Conservation (phyloP, 2,329 filamentous ascomycete species). For the Nannizzia gypsea region DNA sequence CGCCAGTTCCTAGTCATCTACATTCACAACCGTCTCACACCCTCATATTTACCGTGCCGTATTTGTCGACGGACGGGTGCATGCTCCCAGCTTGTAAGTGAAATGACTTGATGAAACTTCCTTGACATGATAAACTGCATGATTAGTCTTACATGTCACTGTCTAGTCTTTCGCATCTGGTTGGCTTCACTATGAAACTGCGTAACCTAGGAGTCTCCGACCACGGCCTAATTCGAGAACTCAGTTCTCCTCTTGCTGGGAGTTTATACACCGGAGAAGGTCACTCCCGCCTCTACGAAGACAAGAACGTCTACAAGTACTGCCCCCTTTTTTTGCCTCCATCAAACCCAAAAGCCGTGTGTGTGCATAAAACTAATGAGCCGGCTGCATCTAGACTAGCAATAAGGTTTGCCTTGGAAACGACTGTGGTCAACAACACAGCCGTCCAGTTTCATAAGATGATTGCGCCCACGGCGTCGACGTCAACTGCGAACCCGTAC, state of each 20-base stretch:
- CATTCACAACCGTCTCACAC: conserved; percentile 74
- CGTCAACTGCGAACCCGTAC: conserved; percentile 59
- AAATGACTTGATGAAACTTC: neutral
- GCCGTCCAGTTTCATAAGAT: conserved; percentile 43
- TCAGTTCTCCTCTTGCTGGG: conserved; percentile 77
- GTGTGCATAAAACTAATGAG: neutral
- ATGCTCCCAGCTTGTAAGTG: conserved; percentile 73
- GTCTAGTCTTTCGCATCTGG: conserved; percentile 63
- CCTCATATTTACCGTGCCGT: conserved; percentile 93
- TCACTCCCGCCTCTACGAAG: conserved; percentile 86
- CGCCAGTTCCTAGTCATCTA: conserved; percentile 49
- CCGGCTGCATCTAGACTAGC: conserved; percentile 42
- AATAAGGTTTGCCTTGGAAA: conserved; percentile 62
- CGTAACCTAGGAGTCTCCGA: conserved; percentile 88
- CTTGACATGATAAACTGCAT: neutral
- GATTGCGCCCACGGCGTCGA: conserved; percentile 16
- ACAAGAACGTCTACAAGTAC: conserved; percentile 69
- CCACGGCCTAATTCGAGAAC: conserved; percentile 82
- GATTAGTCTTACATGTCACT: neutral
- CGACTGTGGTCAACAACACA: conserved; percentile 42
- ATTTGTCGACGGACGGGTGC: conserved; percentile 84
- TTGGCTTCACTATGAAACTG: conserved; percentile 85
- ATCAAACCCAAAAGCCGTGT: neutral
- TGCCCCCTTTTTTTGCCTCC: conserved; percentile 14
- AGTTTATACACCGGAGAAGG: conserved; percentile 86